Evolutionary conservation across 495 filamentous ascomycete species (phyloP).

Genomic region (Talaromyces nanjingensis): DNA sequence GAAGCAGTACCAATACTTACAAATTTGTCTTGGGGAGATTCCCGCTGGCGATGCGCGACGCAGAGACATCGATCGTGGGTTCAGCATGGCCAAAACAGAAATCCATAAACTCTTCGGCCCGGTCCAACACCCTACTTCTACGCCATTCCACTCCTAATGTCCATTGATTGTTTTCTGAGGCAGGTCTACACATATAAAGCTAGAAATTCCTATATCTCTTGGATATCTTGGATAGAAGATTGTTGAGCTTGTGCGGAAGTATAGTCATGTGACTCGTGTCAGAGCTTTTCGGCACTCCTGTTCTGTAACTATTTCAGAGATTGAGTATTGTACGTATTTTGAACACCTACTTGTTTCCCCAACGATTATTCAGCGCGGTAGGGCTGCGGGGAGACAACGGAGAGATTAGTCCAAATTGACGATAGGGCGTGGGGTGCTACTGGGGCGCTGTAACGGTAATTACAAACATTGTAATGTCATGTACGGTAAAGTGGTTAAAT

Average conservation of each 20-base stretch:
- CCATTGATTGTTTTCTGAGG: background rate
- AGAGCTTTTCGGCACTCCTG: background rate
- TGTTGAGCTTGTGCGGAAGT: background rate
- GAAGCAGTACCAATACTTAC: constrained; percentile 16
- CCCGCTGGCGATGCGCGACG: constrained; percentile 7
- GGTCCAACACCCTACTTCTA: background rate
- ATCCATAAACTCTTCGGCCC: constrained; percentile 13
- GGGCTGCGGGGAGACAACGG: background rate
- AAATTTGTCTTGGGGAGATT: constrained; percentile 16
- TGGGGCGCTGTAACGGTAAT: no score
- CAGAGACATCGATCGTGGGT: constrained; percentile 15
- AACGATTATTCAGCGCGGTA: background rate
- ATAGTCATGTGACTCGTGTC: background rate
- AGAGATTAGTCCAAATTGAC: no score
- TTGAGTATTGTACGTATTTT: background rate
- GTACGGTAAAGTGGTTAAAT: background rate
- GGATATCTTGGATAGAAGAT: background rate
- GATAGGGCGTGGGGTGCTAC: no score
- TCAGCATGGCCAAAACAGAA: constrained; percentile 16
- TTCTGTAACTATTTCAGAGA: background rate
- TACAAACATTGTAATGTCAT: background rate
- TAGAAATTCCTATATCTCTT: background rate
- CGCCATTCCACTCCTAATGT: background rate
- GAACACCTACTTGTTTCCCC: background rate
- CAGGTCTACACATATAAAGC: background rate